A percentile compares a stretch with the other conserved stretches of the same genome.
phyloP scores from a whole-genome alignment of 176 grass and related monocot genomes.

The Luzula sylvatica region DNA sequence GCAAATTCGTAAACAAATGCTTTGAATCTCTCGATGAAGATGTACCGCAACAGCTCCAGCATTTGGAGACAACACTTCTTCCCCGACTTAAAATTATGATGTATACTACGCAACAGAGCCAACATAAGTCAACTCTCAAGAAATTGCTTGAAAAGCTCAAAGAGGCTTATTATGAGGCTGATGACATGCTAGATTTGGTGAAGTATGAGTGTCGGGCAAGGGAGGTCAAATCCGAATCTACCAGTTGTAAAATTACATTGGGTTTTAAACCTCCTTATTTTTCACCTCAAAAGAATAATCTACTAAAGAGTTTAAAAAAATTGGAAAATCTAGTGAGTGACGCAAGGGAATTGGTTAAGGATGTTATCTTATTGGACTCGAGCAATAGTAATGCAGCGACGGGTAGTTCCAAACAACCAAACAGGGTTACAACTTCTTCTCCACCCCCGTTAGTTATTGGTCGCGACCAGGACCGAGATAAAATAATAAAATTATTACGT shows the following conservation, averaged over 20 bases:
- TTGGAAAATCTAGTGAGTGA: constrained; percentile 1
- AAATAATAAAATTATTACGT: constrained; percentile 15
- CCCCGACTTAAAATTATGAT: background rate
- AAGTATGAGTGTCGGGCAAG: background rate
- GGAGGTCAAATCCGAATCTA: background rate
- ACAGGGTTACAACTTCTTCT: background rate
- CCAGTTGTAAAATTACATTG: background rate
- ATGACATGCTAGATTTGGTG: background rate
- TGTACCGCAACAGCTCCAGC: background rate
- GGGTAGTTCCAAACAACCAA: background rate
- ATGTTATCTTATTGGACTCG: background rate
- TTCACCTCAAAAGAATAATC: background rate
- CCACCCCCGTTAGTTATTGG: too few relatives aligned
- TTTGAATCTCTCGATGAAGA: background rate
- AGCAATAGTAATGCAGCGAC: background rate
- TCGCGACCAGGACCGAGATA: background rate
- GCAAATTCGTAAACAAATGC: background rate
- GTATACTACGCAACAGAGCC: background rate
- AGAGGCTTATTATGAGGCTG: background rate
- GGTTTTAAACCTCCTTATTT: background rate
- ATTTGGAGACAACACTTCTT: too few relatives aligned
- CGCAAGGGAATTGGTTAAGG: background rate
- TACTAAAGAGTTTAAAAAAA: constrained; percentile 10
- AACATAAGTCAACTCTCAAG: background rate
- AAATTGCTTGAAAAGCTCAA: background rate